Base-by-base conservation (phyloP, 2,329 filamentous ascomycete genomes). In the Ophiostoma australiae region DNA sequence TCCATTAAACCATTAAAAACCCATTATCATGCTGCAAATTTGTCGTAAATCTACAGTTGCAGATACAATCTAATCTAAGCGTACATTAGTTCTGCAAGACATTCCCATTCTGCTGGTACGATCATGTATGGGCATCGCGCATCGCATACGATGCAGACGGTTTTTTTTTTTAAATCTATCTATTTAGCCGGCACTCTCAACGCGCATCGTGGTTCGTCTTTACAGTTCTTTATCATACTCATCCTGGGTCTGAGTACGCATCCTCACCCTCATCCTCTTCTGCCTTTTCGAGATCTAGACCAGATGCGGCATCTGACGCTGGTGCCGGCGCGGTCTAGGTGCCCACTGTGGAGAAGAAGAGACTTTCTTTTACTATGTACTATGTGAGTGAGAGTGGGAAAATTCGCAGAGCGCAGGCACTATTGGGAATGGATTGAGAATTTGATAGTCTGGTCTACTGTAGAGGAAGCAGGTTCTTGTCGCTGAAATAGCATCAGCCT, bases 241-340 rank as follows among this genome's bases (percentile, higher is more conserved):
- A n/a, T n/a, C 48, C 20, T 48, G 39, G 8, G 10, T 39, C 37
- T 39, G 37, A 39, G 37, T 39, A 39, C 6, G 5, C 23, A 6
- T 5, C 6, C 11, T 23, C 15, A 15, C 1, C 8, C 7, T 55
- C 48, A n/a, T 55, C 7, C n/a, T 23, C 48, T 23, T n/a, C 6
- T 48, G 11, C 48, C 15, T 23, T 23, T 55, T 33, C 63, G 63
- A 65, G 63, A 68, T 52, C 68, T 68, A 70, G 68, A 72, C 70
- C 70, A 7, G 67, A 70, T 68, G 63, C 13, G 37, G 70, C 61
- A 70, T 69, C 35, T 69, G 66, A 48, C 44, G 66, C 41, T 39
- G 31, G 31, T 33, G 58, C 31, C 58, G 17, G 61, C 7, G 55
- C 31, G 58, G 15, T 13, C 10, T 33, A 58, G 23, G 23, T 48